A percentile compares a stretch with the other conserved stretches of the same genome.
Conservation (phyloP, 2,329 filamentous ascomycete species). For the Colletotrichum orchidophilum region DNA sequence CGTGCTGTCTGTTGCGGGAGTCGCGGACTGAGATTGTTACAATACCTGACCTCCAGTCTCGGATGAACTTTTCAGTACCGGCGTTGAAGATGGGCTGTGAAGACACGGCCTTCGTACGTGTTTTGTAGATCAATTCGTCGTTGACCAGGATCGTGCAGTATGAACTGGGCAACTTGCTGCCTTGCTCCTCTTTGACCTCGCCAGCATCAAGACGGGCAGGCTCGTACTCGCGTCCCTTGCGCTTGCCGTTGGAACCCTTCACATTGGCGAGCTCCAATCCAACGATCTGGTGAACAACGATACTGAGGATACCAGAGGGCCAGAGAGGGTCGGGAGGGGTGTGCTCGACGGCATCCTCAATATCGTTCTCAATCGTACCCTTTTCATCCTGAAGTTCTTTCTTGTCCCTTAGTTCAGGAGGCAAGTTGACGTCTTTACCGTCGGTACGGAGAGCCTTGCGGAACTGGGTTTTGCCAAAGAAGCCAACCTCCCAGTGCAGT, state of each 20-base stretch:
- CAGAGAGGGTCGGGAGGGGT: constrained; percentile 96
- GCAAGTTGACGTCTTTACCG: constrained; percentile 82
- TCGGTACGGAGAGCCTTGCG: constrained; percentile 85
- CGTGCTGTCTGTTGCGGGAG: constrained; percentile 88
- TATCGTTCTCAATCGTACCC: constrained; percentile 74
- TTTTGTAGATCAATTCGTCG: constrained; percentile 90
- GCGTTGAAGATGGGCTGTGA: constrained; percentile 98
- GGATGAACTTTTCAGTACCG: constrained; percentile 90
- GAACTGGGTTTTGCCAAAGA: constrained; percentile 91
- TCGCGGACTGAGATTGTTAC: constrained; percentile 91
- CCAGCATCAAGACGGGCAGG: constrained; percentile 84
- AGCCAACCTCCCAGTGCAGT: constrained; percentile 95
- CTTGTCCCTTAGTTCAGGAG: constrained; percentile 76
- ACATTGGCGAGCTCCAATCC: constrained; percentile 93
- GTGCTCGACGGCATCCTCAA: constrained; percentile 86
- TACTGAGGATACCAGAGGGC: constrained; percentile 88
- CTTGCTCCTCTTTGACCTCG: constrained; percentile 85
- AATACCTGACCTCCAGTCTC: constrained; percentile 90
- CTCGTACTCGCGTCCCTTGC: constrained; percentile 87
- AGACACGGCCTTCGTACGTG: constrained; percentile 91
- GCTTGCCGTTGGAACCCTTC: constrained; percentile 83
- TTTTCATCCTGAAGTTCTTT: constrained; percentile 89
- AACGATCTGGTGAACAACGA: constrained; percentile 94
- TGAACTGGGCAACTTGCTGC: constrained; percentile 82
- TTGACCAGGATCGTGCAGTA: constrained; percentile 95